Percentiles rank a stretch among this genome's conserved stretches.
phyloP scores from a whole-genome alignment of 768 basidiomycete genomes.

The Termitomyces sp. region DNA sequence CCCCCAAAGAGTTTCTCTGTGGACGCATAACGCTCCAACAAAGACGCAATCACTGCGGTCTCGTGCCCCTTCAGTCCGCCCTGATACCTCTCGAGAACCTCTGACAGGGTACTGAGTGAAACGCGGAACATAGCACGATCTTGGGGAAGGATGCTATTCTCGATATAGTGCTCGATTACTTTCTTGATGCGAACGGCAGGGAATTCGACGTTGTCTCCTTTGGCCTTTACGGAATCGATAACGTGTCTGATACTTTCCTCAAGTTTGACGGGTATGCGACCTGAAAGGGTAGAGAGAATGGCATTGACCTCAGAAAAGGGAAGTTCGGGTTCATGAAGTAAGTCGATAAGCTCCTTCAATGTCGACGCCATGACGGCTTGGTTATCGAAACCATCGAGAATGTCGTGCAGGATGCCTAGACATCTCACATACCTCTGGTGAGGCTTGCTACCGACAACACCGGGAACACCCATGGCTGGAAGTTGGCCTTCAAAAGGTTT shows the following conservation, averaged over 20 bases:
- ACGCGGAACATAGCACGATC: conserved; percentile 78
- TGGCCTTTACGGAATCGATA: conserved; percentile 71
- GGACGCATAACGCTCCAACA: conserved; percentile 74
- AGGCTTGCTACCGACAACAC: conserved; percentile 81
- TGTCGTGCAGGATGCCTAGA: conserved; percentile 76
- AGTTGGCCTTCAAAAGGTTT: conserved; percentile 97
- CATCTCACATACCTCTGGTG: conserved; percentile 80
- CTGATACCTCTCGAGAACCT: conserved; percentile 73
- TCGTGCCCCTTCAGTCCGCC: conserved; percentile 87
- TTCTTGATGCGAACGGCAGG: conserved; percentile 85
- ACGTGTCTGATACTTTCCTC: conserved; percentile 79
- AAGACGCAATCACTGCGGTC: conserved; percentile 64
- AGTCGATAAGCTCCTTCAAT: conserved; percentile 78
- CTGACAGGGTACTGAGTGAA: conserved; percentile 63
- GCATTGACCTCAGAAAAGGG: conserved; percentile 83
- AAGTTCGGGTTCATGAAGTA: conserved; percentile 79
- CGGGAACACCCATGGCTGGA: conserved; percentile 80
- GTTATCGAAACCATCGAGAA: conserved; percentile 96
- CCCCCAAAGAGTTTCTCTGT: conserved; percentile 94
- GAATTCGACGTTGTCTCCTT: conserved; percentile 78
- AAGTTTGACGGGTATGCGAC: conserved; percentile 88
- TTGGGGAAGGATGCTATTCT: conserved; percentile 71
- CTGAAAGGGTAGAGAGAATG: conserved; percentile 83
- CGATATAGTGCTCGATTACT: conserved; percentile 76
- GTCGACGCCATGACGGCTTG: conserved; percentile 84